phyloP scores from a whole-genome alignment of 2,329 filamentous ascomycete genomes.

The Ophiostoma sp. region DNA sequence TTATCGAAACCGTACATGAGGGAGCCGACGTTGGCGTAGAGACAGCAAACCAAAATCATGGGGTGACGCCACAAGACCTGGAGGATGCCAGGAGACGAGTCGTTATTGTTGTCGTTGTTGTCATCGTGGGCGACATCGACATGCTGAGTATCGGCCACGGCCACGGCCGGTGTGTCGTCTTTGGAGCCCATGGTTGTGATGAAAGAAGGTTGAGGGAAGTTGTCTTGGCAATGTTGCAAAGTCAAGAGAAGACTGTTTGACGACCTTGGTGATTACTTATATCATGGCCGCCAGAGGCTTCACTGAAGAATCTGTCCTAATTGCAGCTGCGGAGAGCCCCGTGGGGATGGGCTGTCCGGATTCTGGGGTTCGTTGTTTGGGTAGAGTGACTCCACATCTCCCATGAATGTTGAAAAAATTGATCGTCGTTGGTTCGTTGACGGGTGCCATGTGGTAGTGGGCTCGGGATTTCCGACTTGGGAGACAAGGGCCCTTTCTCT shows the following conservation, averaged over 20 bases:
- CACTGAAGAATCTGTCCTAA: neutral
- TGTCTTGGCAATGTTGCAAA: neutral
- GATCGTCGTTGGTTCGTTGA: neutral
- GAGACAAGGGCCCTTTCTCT: neutral
- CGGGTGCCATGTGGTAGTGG: neutral
- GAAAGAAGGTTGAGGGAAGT: neutral
- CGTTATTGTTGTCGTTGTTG: neutral
- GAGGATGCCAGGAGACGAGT: neutral
- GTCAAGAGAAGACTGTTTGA: neutral
- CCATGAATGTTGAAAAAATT: neutral
- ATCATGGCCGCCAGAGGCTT: neutral
- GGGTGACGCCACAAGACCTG: neutral
- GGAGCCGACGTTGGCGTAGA: conserved; percentile 10
- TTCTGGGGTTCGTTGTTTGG: neutral
- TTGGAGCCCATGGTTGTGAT: neutral
- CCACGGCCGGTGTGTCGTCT: neutral
- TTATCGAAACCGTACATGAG: conserved; percentile 15
- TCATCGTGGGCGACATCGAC: neutral
- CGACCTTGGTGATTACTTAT: neutral
- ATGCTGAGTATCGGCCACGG: neutral
- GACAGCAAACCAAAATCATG: neutral
- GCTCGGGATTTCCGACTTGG: neutral
- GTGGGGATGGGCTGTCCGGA: neutral
- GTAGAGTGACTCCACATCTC: neutral
- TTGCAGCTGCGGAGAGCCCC: neutral